These are phyloP conservation scores for Pseudopithomyces chartarum DNA, from an alignment of 2,329 filamentous ascomycete genomes.

Conservation along the genomic window DNA sequence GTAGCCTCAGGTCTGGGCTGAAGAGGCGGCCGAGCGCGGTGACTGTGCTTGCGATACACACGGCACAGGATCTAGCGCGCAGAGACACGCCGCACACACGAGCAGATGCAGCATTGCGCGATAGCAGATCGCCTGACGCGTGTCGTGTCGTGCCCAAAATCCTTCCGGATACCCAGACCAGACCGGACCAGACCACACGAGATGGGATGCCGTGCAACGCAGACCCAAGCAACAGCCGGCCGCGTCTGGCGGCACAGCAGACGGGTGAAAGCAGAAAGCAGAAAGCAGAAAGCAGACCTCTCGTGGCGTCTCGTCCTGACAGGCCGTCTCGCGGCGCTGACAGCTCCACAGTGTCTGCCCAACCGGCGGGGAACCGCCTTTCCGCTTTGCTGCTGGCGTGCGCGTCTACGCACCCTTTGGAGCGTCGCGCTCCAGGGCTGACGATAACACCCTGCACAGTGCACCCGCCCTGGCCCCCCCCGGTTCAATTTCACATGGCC, in stretches of 20 bases:
- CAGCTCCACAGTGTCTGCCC: constrained; percentile 12
- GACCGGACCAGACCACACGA: too few relatives aligned
- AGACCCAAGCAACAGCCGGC: too few relatives aligned
- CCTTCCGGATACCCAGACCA: not conserved
- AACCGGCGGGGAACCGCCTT: constrained; percentile 15
- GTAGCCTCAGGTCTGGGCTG: constrained; percentile 6
- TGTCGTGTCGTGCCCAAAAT: not conserved
- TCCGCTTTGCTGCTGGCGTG: constrained; percentile 15
- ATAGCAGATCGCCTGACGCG: constrained; percentile 2
- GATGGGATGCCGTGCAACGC: not conserved
- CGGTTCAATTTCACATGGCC: constrained; percentile 38
- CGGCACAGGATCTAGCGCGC: not conserved
- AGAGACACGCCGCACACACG: not conserved
- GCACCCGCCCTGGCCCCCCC: constrained; percentile 29
- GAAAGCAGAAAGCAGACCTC: too few relatives aligned
- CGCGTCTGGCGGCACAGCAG: constrained; percentile 8
- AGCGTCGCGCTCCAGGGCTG: not conserved
- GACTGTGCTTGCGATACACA: not conserved
- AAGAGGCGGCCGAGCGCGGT: not conserved
- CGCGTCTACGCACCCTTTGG: constrained; percentile 8
- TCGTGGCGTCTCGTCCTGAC: constrained; percentile 26
- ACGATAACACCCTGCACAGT: constrained; percentile 35
- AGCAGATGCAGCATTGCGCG: constrained; percentile 15
- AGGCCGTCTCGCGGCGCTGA: constrained; percentile 14
- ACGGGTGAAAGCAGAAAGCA: too few relatives aligned